Evolutionary conservation across 192 early-diverging fungal species (phyloP).

Genomic region (Piromyces finnis): DNA sequence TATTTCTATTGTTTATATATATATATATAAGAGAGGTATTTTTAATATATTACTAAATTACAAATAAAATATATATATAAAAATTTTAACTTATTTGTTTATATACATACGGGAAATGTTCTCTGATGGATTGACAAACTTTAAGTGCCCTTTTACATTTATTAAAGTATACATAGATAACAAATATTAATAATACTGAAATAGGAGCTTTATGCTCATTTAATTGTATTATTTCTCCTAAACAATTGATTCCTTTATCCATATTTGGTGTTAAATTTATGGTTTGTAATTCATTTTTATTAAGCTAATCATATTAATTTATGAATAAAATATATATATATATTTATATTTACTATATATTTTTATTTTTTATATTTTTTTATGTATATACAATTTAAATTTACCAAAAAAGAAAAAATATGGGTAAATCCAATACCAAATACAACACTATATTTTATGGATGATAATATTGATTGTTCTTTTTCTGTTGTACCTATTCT

Average conservation of each 20-base stretch:
- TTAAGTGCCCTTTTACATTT: not conserved
- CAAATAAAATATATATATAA: too few species aligned
- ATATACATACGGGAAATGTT: not conserved
- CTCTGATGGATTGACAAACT: not conserved
- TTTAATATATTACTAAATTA: too few species aligned
- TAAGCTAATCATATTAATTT: not conserved
- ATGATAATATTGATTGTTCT: not conserved
- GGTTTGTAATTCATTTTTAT: not conserved
- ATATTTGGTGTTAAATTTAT: not conserved
- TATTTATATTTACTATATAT: too few species aligned
- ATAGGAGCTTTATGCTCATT: not conserved
- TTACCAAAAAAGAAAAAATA: not conserved
- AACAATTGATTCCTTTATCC: not conserved
- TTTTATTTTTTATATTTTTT: not conserved
- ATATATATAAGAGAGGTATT: not conserved
- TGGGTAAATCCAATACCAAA: not conserved
- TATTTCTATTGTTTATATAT: not conserved
- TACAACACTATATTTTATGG: not conserved
- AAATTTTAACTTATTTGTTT: too few species aligned
- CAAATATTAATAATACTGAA: not conserved
- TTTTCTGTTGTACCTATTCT: not conserved
- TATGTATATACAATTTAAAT: not conserved
- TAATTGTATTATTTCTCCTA: not conserved
- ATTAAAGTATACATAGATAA: not conserved
- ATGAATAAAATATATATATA: not conserved